Evolutionary conservation across 768 basidiomycete genomes (phyloP), one percentile per base, ranked within the genome.

Genomic region (Mycena crocata): DNA sequence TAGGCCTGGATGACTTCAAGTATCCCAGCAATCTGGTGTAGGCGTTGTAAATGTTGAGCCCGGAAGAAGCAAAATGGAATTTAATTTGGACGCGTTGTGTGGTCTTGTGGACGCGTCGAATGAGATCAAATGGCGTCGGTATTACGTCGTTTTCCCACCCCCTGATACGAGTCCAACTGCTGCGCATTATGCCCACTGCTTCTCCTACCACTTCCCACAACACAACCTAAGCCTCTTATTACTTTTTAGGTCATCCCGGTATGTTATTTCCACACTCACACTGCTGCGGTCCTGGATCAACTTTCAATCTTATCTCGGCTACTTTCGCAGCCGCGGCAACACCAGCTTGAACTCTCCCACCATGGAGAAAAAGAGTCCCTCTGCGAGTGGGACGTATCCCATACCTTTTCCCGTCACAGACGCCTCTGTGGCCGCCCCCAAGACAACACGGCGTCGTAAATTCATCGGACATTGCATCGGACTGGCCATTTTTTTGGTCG

Each of bases 11-110:
- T 70, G 88, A 91, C 44, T 93, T 92, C 81, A 74, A 78, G 10
- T 99, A 99, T 79, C 95, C 96, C 24, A 94, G 92, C 40, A 99
- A 99, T 80, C 73, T 95, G 70, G 81, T 87, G 45, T 95, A 76
- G 81, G 50, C 23, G 5, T 8, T 21, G 8, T 46, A 14, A 34
- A 34, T 26, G 23, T 42, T 34, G 34, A 5, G 13, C 26, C 1
- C 13, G 21, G 24, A 26, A 46, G 24, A 28, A 46, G 26, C 7
- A 46, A n/a, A 46, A 46, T 46, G 44, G n/a, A 46, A 46, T 28
- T 14, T 7, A 26, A 28, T 46, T n/a, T 23, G 3, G 26, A 26
- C 46, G 58, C 58, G 35, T 45, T 50, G 35, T 60, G 49, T 61
- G 49, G 49, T 13, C 12, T 39, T 50, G 28, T 60, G 46, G 35